Conservation (phyloP, 148 eudicot species). For the Nepenthes gracilis region DNA sequence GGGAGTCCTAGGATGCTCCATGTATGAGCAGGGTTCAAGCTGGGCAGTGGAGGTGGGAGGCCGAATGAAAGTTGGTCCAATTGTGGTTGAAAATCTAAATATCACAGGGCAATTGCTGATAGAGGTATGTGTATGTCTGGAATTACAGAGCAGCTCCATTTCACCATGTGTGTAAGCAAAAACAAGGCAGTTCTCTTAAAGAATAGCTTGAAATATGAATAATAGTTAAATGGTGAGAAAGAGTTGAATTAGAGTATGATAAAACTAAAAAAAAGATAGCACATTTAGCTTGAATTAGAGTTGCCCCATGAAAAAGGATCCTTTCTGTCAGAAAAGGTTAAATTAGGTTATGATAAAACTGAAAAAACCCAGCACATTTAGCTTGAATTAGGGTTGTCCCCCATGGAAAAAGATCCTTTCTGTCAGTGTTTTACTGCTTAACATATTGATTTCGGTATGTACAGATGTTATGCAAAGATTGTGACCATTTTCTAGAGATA, state of each 20-base stretch:
- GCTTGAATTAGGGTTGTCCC: too few relatives aligned
- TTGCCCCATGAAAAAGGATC: background rate
- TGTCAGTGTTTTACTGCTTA: background rate
- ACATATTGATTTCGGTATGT: slow-evolving; percentile 1
- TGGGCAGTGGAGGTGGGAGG: slow-evolving; percentile 94
- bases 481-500: slow-evolving; percentile 62
- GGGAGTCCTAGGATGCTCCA: slow-evolving; percentile 31
- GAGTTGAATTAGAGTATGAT: background rate
- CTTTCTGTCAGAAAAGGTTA: background rate
- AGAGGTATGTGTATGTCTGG: slow-evolving; percentile 36
- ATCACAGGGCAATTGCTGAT: slow-evolving; percentile 68
- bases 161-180: background rate
- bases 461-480: slow-evolving; percentile 59
- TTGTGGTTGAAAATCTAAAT: slow-evolving; percentile 67
- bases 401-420: background rate
- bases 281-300: too few relatives aligned
- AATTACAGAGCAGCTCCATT: background rate
- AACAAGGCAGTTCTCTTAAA: background rate
- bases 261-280: background rate
- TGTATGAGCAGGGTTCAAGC: slow-evolving; percentile 79
- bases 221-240: background rate
- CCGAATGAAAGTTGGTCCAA: slow-evolving; percentile 60
- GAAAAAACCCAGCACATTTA: background rate
- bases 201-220: too few relatives aligned
- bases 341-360: background rate